Base-by-base conservation (phyloP, 2,329 filamentous ascomycete species). In the Orbilia quercus region DNA sequence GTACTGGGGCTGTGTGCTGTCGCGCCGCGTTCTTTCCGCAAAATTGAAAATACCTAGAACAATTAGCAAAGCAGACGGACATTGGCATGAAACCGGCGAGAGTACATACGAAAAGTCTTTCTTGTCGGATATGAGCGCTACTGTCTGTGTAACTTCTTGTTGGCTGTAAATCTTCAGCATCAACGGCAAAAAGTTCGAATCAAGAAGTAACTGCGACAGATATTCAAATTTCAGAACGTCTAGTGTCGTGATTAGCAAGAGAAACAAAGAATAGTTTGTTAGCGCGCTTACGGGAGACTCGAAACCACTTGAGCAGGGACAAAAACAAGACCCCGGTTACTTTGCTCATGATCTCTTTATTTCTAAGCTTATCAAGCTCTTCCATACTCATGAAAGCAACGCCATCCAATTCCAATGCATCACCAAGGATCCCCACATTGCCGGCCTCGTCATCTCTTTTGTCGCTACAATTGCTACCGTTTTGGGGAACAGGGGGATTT, bases 141-240 rank as follows among this genome's bases (percentile, higher is more conserved):
- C 40, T 14, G 64, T 67, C 7, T 67, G 66, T 77, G 97, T 94
- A 36, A 97, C 88, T 75, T 99, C 96, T 80, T 97, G 93, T 79
- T 96, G 89, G 54, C 94, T 92, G 80, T 97, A 93, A 53, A 97
- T 87, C 82, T 98, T 98, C 31, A 99, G 83, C 22, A 96, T 90
- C 28, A 99, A 84, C 0, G 94, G 94, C 5, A 99, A 85, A 80
- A 97, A 99, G 80, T 96, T 98, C 2, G 92, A 95, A 81, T 99
- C 95, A 25, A 99, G 85, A 9, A 99, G 83, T 1, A 99, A 85
- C 79, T 99, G 95, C 0, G 92, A 94, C 78, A 99, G 83, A 78
- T 97, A 98, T 81, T 99, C 95, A 77, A 95, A 97, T 79, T 97
- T 96, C 76, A 99, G 83, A 25, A 98, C 87, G 79, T 99, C 92